Evolutionary conservation across 163 green algal species (phyloP).

Genomic region (Coccomyxa subellipsoidea): DNA sequence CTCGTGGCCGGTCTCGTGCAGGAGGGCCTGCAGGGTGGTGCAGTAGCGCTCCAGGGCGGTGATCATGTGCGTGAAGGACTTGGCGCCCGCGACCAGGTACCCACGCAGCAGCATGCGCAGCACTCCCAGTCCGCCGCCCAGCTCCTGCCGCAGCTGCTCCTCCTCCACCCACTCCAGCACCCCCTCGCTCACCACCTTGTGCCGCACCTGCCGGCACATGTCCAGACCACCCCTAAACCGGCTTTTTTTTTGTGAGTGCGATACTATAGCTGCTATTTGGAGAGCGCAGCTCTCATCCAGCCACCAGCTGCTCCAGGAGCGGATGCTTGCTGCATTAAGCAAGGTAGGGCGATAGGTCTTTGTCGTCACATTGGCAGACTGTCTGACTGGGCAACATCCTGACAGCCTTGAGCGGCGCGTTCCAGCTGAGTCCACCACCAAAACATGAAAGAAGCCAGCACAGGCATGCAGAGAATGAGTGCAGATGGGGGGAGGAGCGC

Average conservation of each 20-base stretch:
- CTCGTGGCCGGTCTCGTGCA: constrained; percentile 34
- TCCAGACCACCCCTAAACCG: neutral
- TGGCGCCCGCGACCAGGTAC: constrained; percentile 65
- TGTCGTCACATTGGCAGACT: too few relatives aligned
- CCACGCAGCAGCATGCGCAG: constrained; percentile 32
- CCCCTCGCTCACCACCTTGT: constrained; percentile 30
- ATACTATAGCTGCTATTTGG: too few relatives aligned
- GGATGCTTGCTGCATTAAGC: too few relatives aligned
- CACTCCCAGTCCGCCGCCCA: constrained; percentile 33
- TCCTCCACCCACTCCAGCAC: constrained; percentile 33
- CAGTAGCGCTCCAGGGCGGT: constrained; percentile 74
- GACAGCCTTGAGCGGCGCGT: too few relatives aligned
- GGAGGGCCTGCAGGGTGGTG: constrained; percentile 31
- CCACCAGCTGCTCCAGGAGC: too few relatives aligned
- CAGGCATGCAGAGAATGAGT: too few relatives aligned
- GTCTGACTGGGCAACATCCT: too few relatives aligned
- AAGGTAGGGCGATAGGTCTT: too few relatives aligned
- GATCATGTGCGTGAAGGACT: constrained; percentile 75
- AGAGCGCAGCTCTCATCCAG: too few relatives aligned
- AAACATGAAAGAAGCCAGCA: too few relatives aligned
- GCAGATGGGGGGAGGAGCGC: neutral
- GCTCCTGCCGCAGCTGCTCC: constrained; percentile 18
- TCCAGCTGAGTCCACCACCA: too few relatives aligned
- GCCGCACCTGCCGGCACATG: constrained; percentile 26
- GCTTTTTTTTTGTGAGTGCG: too few relatives aligned